These are phyloP conservation scores for Trichoderma hamatum DNA, from an alignment of 2,329 filamentous ascomycete genomes.

Conservation along the genomic window DNA sequence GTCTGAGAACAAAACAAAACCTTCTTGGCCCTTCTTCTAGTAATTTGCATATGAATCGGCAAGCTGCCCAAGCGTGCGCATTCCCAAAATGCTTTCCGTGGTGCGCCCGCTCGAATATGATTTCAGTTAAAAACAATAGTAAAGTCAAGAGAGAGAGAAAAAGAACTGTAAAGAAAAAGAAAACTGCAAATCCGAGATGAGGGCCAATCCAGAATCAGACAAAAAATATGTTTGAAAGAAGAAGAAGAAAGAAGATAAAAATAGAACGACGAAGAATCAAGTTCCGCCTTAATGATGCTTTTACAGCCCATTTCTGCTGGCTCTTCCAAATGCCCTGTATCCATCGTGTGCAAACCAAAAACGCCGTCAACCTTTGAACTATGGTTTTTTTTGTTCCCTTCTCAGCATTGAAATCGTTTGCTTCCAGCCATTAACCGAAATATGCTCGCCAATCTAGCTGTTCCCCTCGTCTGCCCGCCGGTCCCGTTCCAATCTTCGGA, in stretches of 20 bases:
- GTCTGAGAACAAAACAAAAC: background rate
- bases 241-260: background rate
- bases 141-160: background rate
- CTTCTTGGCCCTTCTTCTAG: conserved; percentile 8
- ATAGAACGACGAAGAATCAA: conserved; percentile 9
- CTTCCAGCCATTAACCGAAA: conserved; percentile 16
- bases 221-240: background rate
- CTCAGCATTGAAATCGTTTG: conserved; percentile 22
- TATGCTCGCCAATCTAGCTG: conserved; percentile 16
- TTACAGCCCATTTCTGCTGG: conserved; percentile 7
- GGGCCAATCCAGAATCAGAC: conserved; percentile 10
- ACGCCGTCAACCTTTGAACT: conserved; percentile 25
- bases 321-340: conserved; percentile 24
- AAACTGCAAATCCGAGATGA: background rate
- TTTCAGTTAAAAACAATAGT: conserved; percentile 8
- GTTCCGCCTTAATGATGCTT: conserved; percentile 10
- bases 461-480: background rate
- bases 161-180: conserved; percentile 3
- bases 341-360: conserved; percentile 26
- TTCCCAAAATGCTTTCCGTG: conserved; percentile 19
- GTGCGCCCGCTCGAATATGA: conserved; percentile 9
- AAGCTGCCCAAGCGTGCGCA: background rate
- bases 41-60: background rate
- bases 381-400: conserved; percentile 20
- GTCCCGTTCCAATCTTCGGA: background rate